Evolutionary conservation across 139 green algal species (phyloP).

Genomic region (Chlorella sp.): DNA sequence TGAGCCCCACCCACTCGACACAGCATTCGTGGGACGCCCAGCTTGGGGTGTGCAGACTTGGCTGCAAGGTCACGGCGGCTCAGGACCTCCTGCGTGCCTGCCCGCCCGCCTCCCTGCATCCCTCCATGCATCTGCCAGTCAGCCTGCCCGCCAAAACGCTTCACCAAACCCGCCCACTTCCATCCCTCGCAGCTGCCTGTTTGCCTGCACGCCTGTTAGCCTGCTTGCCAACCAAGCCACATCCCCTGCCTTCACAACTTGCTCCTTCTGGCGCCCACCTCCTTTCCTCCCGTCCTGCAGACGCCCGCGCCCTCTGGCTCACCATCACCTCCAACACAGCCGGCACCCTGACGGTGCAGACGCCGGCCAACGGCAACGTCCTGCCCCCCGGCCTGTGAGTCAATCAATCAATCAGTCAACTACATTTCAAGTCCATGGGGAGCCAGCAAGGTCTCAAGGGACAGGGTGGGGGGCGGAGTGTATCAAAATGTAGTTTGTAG

Average conservation of each 20-base stretch:
- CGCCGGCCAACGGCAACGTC: not conserved
- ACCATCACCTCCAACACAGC: not conserved
- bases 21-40: too few relatives aligned
- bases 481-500: too few relatives aligned
- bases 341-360: not conserved
- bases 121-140: not conserved
- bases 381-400: conserved; percentile 20
- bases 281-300: not conserved
- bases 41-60: too few relatives aligned
- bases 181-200: not conserved
- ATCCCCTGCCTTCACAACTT: not conserved
- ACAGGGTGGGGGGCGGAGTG: not conserved
- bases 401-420: too few relatives aligned
- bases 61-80: too few relatives aligned
- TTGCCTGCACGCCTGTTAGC: not conserved
- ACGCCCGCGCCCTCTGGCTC: conserved; percentile 9
- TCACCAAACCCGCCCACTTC: not conserved
- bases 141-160: not conserved
- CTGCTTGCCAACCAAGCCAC: not conserved
- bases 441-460: too few relatives aligned
- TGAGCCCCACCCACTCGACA: not conserved
- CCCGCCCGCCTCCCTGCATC: too few relatives aligned
- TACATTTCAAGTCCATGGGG: too few relatives aligned
- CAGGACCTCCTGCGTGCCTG: too few relatives aligned
- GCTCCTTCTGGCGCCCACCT: not conserved